These are phyloP conservation scores for Moricandia moricandioides DNA, from an alignment of 345 rosid genomes.

Conservation along the genomic window DNA sequence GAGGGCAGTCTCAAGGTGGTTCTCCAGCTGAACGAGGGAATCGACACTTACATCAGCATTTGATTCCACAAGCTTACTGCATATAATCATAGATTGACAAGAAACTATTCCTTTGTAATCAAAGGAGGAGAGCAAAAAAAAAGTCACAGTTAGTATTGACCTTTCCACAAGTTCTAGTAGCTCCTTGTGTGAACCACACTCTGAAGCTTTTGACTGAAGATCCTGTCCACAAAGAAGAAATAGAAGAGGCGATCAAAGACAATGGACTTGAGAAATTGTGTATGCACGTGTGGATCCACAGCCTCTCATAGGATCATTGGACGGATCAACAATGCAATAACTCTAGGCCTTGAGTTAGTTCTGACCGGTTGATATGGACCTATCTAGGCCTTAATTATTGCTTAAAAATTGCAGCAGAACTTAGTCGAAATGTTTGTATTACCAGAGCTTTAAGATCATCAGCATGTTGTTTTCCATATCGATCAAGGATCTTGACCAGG, in stretches of 20 bases:
- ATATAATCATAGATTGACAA: conserved; percentile 21
- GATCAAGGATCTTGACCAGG: conserved; percentile 36
- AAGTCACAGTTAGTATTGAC: conserved; percentile 13
- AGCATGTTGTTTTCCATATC: conserved; percentile 24
- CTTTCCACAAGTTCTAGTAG: conserved; percentile 32
- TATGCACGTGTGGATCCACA: not conserved
- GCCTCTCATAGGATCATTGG: not conserved
- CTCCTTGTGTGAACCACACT: conserved; percentile 33
- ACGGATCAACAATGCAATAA: conserved; percentile 4
- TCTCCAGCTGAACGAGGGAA: conserved; percentile 27
- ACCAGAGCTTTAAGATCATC: conserved; percentile 36
- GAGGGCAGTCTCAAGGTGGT: conserved; percentile 32
- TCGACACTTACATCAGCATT: conserved; percentile 17
- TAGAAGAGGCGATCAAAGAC: not conserved
- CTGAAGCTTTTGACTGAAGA: conserved; percentile 21
- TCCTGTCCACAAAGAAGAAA: conserved; percentile 20
- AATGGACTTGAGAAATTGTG: not conserved
- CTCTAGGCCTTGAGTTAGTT: not conserved
- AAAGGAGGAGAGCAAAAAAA: conserved; percentile 5
- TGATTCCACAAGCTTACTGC: conserved; percentile 31
- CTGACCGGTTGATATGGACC: not conserved
- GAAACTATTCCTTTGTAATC: conserved; percentile 4
- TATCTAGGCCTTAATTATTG: not conserved
- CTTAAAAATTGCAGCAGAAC: not conserved
- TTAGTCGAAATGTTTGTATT: not conserved